Conservation (phyloP, 2,329 filamentous ascomycete genomes). For the Cytospora piceicola region DNA sequence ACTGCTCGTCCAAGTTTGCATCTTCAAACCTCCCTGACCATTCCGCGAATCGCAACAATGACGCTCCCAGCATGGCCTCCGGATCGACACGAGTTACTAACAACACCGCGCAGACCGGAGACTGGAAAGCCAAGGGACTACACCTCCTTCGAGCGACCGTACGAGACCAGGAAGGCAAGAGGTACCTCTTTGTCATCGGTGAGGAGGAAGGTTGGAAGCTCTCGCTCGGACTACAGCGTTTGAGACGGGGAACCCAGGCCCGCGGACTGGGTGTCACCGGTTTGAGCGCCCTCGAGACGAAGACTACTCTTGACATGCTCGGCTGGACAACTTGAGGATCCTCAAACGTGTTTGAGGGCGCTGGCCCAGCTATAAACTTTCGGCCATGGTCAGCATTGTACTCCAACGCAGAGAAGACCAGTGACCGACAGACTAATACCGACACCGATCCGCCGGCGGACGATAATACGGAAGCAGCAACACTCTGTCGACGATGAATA, state of each 20-base stretch:
- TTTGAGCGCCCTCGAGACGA: constrained; percentile 59
- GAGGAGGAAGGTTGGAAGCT: constrained; percentile 73
- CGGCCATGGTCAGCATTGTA: not conserved
- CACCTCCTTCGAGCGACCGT: constrained; percentile 68
- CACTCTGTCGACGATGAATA: not conserved
- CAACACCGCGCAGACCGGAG: constrained; percentile 50
- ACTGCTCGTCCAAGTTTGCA: constrained; percentile 49
- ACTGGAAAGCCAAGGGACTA: constrained; percentile 58
- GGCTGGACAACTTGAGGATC: constrained; percentile 50
- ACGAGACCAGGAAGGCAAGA: constrained; percentile 68
- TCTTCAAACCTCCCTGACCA: constrained; percentile 14
- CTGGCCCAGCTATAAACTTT: not conserved
- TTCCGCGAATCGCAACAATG: constrained; percentile 18
- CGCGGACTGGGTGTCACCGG: constrained; percentile 62
- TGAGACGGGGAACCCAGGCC: constrained; percentile 64
- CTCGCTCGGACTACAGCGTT: constrained; percentile 61
- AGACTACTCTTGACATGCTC: constrained; percentile 59
- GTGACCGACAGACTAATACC: not conserved
- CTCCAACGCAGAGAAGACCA: not conserved
- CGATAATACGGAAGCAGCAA: not conserved
- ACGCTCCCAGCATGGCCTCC: constrained; percentile 31
- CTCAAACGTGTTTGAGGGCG: not conserved
- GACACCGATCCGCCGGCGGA: not conserved
- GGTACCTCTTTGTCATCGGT: constrained; percentile 66
- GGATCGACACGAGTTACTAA: constrained; percentile 42